phyloP scores from a whole-genome alignment of 2,329 filamentous ascomycete genomes.

The Claviceps capensis region DNA sequence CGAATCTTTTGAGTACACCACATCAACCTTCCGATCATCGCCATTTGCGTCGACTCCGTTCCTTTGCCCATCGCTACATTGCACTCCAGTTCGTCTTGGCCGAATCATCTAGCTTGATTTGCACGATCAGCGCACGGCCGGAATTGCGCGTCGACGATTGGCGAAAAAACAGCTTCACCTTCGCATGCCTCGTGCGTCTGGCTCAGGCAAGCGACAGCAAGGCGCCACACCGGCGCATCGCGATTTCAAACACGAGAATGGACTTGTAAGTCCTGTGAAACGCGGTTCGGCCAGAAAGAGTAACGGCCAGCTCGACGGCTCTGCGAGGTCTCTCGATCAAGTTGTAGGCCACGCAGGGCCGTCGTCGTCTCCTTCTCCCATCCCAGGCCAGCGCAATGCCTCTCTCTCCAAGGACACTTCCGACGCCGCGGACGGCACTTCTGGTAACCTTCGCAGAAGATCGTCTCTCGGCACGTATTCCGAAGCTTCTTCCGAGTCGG shows the following conservation, averaged over 20 bases:
- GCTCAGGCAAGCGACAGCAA: conserved; percentile 47
- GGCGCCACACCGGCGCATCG: conserved; percentile 48
- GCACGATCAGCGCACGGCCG: neutral
- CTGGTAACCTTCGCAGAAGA: conserved; percentile 29
- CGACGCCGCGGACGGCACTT: conserved; percentile 21
- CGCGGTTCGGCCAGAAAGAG: conserved; percentile 30
- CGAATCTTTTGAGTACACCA: neutral
- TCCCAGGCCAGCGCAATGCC: conserved; percentile 18
- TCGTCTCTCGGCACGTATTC: conserved; percentile 39
- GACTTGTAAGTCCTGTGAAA: conserved; percentile 50
- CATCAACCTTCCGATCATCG: neutral
- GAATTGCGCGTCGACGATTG: neutral
- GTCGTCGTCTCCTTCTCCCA: conserved; percentile 12
- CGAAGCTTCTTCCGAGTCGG: conserved; percentile 41
- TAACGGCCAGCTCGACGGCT: conserved; percentile 29
- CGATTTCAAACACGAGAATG: conserved; percentile 75
- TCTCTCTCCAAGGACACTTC: conserved; percentile 17
- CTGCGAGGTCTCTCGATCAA: conserved; percentile 21
- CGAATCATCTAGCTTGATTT: neutral
- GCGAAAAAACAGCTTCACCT: neutral
- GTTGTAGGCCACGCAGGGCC: conserved; percentile 18
- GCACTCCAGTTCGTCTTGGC: neutral
- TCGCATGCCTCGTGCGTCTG: conserved; percentile 48
- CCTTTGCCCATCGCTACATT: neutral
- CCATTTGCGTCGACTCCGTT: neutral